Conservation (phyloP, 2,329 filamentous ascomycete species). For the Graphiopsis chlorocephala region DNA sequence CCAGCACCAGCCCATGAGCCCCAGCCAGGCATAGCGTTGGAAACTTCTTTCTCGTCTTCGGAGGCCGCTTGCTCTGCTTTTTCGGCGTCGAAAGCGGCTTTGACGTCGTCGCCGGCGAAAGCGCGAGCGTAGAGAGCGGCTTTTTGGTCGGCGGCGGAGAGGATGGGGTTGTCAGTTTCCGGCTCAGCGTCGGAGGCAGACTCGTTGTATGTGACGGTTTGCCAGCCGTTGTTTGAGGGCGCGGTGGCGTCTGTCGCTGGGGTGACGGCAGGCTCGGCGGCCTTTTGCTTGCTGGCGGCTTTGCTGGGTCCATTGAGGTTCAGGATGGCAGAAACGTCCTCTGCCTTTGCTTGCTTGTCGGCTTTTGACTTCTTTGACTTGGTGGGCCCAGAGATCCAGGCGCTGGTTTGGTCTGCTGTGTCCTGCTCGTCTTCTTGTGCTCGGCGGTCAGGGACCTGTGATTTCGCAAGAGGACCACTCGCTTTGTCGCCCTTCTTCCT, state of each 20-base stretch:
- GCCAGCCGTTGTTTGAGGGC: constrained; percentile 41
- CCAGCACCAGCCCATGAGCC: constrained; percentile 87
- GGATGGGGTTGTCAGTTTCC: constrained; percentile 24
- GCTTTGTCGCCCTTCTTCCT: constrained; percentile 30
- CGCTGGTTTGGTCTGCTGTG: constrained; percentile 12
- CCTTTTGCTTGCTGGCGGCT: constrained; percentile 21
- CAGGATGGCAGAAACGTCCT: constrained; percentile 20
- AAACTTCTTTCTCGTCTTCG: constrained; percentile 78
- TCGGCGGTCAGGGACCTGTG: constrained; percentile 16
- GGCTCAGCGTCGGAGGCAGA: constrained; percentile 28
- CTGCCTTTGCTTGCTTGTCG: constrained; percentile 16
- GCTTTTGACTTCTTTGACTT: constrained; percentile 24
- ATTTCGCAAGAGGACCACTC: constrained; percentile 26
- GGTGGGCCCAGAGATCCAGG: constrained; percentile 25
- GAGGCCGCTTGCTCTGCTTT: constrained; percentile 69
- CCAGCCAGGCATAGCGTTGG: constrained; percentile 90
- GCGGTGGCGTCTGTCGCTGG: background rate
- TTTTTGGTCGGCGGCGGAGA: constrained; percentile 42
- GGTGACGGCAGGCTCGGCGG: constrained; percentile 29
- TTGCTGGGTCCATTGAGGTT: constrained; percentile 12
- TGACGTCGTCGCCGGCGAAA: constrained; percentile 85
- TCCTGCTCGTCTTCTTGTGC: constrained; percentile 15
- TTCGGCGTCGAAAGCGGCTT: constrained; percentile 74
- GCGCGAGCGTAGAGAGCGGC: constrained; percentile 72
- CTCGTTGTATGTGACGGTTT: constrained; percentile 41